Evolutionary conservation across 257 asterid genomes (phyloP).

Genomic region (Solanum tacnaense): DNA sequence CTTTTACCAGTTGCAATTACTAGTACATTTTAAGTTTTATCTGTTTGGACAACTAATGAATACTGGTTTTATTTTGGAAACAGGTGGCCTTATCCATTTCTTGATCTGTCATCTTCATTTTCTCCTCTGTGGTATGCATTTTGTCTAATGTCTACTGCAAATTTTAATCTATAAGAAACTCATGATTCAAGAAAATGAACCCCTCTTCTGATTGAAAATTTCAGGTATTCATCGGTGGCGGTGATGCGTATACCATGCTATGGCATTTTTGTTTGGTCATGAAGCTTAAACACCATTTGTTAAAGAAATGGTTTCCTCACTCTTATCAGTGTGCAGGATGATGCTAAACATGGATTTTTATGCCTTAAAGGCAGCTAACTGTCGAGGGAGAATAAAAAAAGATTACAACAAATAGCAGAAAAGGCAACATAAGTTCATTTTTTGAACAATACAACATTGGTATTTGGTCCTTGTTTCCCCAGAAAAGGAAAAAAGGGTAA

Average conservation of each 20-base stretch:
- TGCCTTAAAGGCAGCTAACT: neutral
- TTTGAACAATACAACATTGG: neutral
- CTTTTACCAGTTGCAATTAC: neutral
- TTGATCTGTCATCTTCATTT: conserved; percentile 74
- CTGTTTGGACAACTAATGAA: neutral
- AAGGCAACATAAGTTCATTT: neutral
- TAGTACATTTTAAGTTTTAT: neutral
- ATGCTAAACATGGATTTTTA: neutral
- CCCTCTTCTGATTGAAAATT: neutral
- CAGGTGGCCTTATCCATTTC: conserved; percentile 99
- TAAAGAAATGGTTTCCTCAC: conserved; percentile 72
- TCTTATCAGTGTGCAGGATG: conserved; percentile 34
- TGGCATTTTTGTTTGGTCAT: conserved; percentile 62
- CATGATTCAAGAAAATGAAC: neutral
- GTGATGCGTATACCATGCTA: conserved; percentile 86
- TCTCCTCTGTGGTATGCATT: conserved; percentile 75
- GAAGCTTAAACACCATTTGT: conserved; percentile 57
- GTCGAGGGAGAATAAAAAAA: neutral
- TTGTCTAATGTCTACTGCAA: neutral
- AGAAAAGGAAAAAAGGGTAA: neutral
- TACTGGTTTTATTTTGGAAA: neutral
- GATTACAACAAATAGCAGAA: neutral
- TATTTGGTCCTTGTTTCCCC: neutral
- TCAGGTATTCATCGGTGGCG: conserved; percentile 81
- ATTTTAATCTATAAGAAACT: neutral